phyloP scores from a whole-genome alignment of 177 flowering plant species.

The Tripterygium wilfordii region DNA sequence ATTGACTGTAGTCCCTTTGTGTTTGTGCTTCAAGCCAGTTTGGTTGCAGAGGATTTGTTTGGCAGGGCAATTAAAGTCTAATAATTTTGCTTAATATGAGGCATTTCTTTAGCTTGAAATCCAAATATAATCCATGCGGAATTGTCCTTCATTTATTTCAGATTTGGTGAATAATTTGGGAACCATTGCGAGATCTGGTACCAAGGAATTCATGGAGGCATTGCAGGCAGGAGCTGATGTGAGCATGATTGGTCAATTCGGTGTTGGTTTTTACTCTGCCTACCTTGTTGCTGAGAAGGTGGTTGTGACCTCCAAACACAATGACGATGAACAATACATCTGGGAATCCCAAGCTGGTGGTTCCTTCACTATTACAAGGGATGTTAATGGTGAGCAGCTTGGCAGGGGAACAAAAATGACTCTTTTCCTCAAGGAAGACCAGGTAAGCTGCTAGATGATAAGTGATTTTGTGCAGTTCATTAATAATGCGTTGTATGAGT shows the following conservation, averaged over 20 bases:
- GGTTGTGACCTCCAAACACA: constrained; percentile 28
- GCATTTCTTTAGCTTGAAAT: too few species aligned
- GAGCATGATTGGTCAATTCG: constrained; percentile 34
- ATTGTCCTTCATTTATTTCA: too few species aligned
- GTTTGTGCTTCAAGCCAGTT: too few species aligned
- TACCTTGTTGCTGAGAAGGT: constrained; percentile 30
- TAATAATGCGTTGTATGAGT: too few species aligned
- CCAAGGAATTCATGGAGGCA: constrained; percentile 34
- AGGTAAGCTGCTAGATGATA: too few species aligned
- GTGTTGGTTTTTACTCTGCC: constrained; percentile 31
- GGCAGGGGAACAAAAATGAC: constrained; percentile 24
- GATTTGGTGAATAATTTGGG: constrained; percentile 32
- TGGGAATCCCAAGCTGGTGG: constrained; percentile 31
- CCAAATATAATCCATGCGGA: too few species aligned
- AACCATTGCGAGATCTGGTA: constrained; percentile 29
- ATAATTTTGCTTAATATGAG: too few species aligned
- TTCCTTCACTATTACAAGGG: constrained; percentile 17
- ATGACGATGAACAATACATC: constrained; percentile 22
- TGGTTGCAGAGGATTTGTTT: too few species aligned
- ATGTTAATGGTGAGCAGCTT: constrained; percentile 16
- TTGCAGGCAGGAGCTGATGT: constrained; percentile 29
- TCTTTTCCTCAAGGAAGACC: constrained; percentile 26
- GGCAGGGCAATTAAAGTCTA: too few species aligned
- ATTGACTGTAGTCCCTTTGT: too few species aligned
- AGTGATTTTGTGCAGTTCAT: too few species aligned